These are phyloP conservation scores for Arthrobotrys pseudoclavata DNA, from an alignment of 2,329 filamentous ascomycete species.

Conservation along the genomic window DNA sequence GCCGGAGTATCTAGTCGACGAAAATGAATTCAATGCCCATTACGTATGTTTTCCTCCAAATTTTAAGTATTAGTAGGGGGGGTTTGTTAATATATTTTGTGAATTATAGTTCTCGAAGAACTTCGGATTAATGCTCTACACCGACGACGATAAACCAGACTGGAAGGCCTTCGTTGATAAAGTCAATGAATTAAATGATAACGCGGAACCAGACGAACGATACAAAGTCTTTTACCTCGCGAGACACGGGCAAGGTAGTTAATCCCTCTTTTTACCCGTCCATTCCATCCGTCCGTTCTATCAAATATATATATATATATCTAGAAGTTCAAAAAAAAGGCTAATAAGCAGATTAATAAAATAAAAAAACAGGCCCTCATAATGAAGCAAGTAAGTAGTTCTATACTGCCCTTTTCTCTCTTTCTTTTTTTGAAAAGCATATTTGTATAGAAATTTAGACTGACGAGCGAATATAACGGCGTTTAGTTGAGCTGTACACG, in stretches of 20 bases:
- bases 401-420: background rate
- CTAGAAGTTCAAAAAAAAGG: background rate
- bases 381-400: constrained; percentile 51
- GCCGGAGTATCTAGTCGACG: constrained; percentile 55
- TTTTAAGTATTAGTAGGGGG: too few species aligned
- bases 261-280: constrained; percentile 66
- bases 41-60: constrained; percentile 44
- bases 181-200: constrained; percentile 71
- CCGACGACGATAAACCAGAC: constrained; percentile 68
- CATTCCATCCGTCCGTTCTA: background rate
- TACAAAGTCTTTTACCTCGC: constrained; percentile 79
- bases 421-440: background rate
- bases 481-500: constrained; percentile 38
- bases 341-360: background rate
- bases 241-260: constrained; percentile 76
- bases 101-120: constrained; percentile 71
- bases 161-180: constrained; percentile 62
- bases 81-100: background rate
- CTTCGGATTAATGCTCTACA: constrained; percentile 76
- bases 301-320: background rate
- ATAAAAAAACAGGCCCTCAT: constrained; percentile 32
- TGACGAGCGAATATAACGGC: constrained; percentile 35
- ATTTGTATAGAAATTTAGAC: background rate
- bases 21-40: constrained; percentile 43
- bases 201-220: constrained; percentile 68